phyloP scores from a whole-genome alignment of 2,329 filamentous ascomycete genomes.

The Calonectria pauciramosa region DNA sequence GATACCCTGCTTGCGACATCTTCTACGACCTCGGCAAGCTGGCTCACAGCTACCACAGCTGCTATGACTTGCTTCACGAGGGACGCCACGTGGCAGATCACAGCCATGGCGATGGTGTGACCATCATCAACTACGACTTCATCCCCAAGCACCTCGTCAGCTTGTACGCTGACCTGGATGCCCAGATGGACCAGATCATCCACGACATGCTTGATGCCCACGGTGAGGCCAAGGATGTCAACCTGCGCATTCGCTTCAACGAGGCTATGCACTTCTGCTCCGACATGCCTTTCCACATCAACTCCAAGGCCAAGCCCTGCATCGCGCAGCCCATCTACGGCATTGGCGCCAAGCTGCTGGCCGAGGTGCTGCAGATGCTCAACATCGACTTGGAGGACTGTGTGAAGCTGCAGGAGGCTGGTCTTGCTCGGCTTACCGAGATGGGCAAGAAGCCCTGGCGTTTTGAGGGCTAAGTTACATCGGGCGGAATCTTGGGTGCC shows the following conservation, averaged over 20 bases:
- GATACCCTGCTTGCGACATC: constrained; percentile 15
- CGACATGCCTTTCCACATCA: constrained; percentile 16
- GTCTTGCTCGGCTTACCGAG: constrained; percentile 1
- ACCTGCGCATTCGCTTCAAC: constrained; percentile 12
- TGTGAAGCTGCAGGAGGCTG: constrained; percentile 5
- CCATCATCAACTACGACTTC: background rate
- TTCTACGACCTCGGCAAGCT: constrained; percentile 13
- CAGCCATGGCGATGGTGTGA: background rate
- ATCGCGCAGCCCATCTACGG: constrained; percentile 14
- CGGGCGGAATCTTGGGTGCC: background rate
- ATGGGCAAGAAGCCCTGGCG: constrained; percentile 15
- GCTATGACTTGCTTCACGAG: constrained; percentile 8
- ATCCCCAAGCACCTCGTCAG: background rate
- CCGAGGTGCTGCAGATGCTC: constrained; percentile 12
- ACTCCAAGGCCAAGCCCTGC: constrained; percentile 18
- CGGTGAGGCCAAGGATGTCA: constrained; percentile 10
- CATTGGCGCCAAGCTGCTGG: constrained; percentile 8
- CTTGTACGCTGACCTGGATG: background rate
- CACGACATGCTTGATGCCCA: constrained; percentile 10
- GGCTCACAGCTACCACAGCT: constrained; percentile 16
- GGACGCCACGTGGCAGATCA: constrained; percentile 4
- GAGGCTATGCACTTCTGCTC: constrained; percentile 18
- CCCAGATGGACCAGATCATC: background rate
- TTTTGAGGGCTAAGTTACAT: constrained; percentile 3
- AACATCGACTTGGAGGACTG: constrained; percentile 6